Evolutionary conservation across 805 yeast species (phyloP).

Genomic region (Wickerhamomyces strasburgensis): DNA sequence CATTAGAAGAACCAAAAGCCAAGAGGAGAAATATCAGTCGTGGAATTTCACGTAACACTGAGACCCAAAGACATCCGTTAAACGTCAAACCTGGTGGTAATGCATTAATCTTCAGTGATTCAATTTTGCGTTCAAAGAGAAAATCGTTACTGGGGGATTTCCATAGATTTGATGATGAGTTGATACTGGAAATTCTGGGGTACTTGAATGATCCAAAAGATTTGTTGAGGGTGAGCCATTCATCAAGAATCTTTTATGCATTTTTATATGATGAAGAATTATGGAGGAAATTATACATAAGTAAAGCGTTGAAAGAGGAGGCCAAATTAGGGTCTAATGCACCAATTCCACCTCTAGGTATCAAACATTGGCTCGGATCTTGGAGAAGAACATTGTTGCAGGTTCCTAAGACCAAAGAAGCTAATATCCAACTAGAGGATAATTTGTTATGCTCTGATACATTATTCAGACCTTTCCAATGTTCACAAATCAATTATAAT

Average conservation of each 20-base stretch:
- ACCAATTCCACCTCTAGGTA: slow-evolving; percentile 25
- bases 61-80: slow-evolving; percentile 54
- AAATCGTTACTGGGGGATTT: slow-evolving; percentile 48
- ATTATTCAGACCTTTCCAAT: slow-evolving; percentile 79
- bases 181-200: slow-evolving; percentile 48
- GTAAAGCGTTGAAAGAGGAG: slow-evolving; percentile 14
- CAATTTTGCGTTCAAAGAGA: slow-evolving; percentile 10
- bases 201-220: slow-evolving; percentile 43
- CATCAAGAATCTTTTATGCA: slow-evolving; percentile 68
- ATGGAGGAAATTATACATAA: slow-evolving; percentile 64
- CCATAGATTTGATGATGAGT: slow-evolving; percentile 53
- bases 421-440: slow-evolving; percentile 39
- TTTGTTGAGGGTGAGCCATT: slow-evolving; percentile 46
- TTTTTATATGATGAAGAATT: slow-evolving; percentile 71
- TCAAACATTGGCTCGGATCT: slow-evolving; percentile 62
- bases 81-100: slow-evolving; percentile 78
- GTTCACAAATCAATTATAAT: slow-evolving; percentile 63
- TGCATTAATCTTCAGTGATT: slow-evolving; percentile 34
- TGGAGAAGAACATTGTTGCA: slow-evolving; percentile 66
- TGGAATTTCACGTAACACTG: slow-evolving; percentile 24
- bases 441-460: slow-evolving; percentile 65
- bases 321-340: slow-evolving; percentile 8
- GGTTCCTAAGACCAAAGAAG: slow-evolving; percentile 35
- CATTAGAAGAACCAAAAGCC: slow-evolving; percentile 15
- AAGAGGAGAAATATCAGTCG: slow-evolving; percentile 20